phyloP scores from a whole-genome alignment of 257 asterid genomes.

The Coffea eugenioides region DNA sequence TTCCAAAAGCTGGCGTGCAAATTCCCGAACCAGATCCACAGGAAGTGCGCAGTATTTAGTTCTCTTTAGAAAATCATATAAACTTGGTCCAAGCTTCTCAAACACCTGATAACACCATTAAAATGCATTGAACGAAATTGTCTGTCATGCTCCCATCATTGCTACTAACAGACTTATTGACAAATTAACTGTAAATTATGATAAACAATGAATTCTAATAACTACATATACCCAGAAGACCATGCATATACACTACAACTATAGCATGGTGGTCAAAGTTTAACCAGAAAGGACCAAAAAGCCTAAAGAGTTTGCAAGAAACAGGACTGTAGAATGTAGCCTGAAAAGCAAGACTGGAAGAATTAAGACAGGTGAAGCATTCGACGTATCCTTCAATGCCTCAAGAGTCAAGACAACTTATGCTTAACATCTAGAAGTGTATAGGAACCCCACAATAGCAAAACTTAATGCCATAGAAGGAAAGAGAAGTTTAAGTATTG shows the following conservation, averaged over 20 bases:
- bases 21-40: conserved; percentile 94
- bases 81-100: conserved; percentile 99
- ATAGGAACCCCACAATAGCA: conserved; percentile 3
- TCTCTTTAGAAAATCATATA: conserved; percentile 93
- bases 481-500: conserved; percentile 5
- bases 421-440: neutral
- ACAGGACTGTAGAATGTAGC: neutral
- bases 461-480: conserved; percentile 8
- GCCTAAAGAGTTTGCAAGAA: neutral
- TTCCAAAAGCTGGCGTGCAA: conserved; percentile 96
- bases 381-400: conserved; percentile 12
- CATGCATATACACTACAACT: neutral
- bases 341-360: neutral
- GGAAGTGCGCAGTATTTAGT: conserved; percentile 91
- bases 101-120: conserved; percentile 90
- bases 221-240: neutral
- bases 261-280: neutral
- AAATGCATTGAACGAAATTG: conserved; percentile 54
- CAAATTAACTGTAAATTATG: conserved; percentile 26
- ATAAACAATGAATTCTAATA: neutral
- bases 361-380: neutral
- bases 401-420: conserved; percentile 7
- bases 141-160: conserved; percentile 42
- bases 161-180: conserved; percentile 22
- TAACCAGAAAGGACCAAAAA: neutral